Percentiles rank a stretch among this genome's conserved stretches.
Conservation (phyloP, 352 stramenopile species). For the Pythium chondricola region DNA sequence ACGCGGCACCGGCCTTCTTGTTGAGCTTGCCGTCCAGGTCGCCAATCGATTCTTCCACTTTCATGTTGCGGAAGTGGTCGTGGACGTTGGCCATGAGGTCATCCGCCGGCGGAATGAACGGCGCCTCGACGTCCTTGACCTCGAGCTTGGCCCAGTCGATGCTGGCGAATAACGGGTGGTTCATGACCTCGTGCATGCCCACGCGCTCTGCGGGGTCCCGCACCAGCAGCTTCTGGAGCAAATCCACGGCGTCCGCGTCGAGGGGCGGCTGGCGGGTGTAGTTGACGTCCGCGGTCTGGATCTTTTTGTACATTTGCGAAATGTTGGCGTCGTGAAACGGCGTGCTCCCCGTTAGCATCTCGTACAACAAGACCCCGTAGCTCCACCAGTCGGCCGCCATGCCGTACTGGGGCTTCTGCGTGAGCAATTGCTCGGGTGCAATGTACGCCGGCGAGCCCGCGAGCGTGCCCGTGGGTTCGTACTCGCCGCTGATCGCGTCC, state of each 20-base stretch:
- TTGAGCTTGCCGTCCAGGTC: slow-evolving; percentile 59
- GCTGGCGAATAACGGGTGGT: slow-evolving; percentile 58
- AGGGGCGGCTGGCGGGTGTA: slow-evolving; percentile 66
- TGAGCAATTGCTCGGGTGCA: slow-evolving; percentile 74
- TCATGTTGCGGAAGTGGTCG: slow-evolving; percentile 88
- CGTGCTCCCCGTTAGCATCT: slow-evolving; percentile 85
- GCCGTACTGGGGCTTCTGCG: slow-evolving; percentile 81
- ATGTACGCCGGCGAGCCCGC: slow-evolving; percentile 83
- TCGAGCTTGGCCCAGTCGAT: slow-evolving; percentile 75
- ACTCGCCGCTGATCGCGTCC: slow-evolving; percentile 28
- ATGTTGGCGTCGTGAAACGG: slow-evolving; percentile 86
- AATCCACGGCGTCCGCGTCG: slow-evolving; percentile 55
- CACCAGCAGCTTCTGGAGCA: slow-evolving; percentile 73
- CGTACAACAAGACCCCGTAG: slow-evolving; percentile 86
- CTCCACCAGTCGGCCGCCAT: slow-evolving; percentile 90
- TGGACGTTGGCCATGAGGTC: slow-evolving; percentile 86
- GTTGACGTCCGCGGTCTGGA: slow-evolving; percentile 81
- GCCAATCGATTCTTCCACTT: slow-evolving; percentile 75
- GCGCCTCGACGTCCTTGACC: slow-evolving; percentile 72
- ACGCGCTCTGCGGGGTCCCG: slow-evolving; percentile 67
- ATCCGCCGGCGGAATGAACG: slow-evolving; percentile 73
- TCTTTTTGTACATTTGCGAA: slow-evolving; percentile 87
- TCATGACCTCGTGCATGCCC: slow-evolving; percentile 46
- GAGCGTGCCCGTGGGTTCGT: slow-evolving; percentile 60
- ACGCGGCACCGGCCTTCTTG: slow-evolving; percentile 28